Conservation (phyloP, 1,284 basidiomycete species). For the Farysia itapuensis region DNA sequence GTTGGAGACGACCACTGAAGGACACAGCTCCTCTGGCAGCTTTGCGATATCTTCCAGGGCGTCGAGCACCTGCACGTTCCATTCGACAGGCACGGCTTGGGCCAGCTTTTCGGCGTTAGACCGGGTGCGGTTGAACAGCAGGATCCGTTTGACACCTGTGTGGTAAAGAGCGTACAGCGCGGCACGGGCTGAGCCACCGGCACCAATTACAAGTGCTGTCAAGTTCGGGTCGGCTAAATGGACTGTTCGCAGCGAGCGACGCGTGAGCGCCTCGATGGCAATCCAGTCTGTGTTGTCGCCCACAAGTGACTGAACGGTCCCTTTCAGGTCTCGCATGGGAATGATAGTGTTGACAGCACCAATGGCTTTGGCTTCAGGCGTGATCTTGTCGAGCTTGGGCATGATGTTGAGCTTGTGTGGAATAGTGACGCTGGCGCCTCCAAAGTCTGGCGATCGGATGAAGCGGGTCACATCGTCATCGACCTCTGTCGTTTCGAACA, state of each 20-base stretch:
- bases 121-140: conserved; percentile 56
- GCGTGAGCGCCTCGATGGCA: conserved; percentile 42
- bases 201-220: conserved; percentile 55
- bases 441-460: conserved; percentile 74
- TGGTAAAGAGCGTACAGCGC: conserved; percentile 55
- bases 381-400: conserved; percentile 45
- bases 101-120: conserved; percentile 47
- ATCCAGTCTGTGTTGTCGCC: conserved; percentile 60
- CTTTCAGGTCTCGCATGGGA: conserved; percentile 23
- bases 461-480: conserved; percentile 70
- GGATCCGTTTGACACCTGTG: conserved; percentile 45
- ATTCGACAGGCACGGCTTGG: conserved; percentile 40
- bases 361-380: conserved; percentile 49
- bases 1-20: conserved; percentile 49
- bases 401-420: conserved; percentile 55
- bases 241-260: conserved; percentile 23
- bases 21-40: conserved; percentile 7
- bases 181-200: conserved; percentile 55
- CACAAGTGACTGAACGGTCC: conserved; percentile 13
- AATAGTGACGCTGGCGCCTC: conserved; percentile 86
- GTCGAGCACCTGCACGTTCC: conserved; percentile 45
- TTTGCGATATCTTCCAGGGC: conserved; percentile 19
- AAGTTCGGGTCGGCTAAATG: conserved; percentile 24
- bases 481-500: conserved; percentile 74
- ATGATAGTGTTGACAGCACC: conserved; percentile 58